These are phyloP conservation scores for Colletotrichum graminicola DNA, from an alignment of 2,329 filamentous ascomycete species.

Conservation along the genomic window DNA sequence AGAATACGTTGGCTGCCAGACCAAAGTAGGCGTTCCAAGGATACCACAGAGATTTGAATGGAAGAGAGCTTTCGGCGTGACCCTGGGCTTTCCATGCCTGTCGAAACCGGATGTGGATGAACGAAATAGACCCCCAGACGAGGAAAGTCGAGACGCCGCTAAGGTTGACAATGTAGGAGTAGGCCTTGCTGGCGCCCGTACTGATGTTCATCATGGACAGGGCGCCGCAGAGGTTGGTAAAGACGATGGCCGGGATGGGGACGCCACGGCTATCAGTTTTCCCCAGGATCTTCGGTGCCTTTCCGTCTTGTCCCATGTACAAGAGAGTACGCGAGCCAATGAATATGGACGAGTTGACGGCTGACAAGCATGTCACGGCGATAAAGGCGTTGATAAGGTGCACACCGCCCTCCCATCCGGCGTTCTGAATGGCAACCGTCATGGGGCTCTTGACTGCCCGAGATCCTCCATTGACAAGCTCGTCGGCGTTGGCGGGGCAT, in stretches of 20 bases:
- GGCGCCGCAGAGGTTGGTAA: constrained; percentile 78
- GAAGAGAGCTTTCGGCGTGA: constrained; percentile 64
- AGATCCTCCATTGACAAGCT: constrained; percentile 70
- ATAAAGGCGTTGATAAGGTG: constrained; percentile 85
- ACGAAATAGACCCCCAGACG: constrained; percentile 78
- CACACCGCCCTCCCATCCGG: constrained; percentile 78
- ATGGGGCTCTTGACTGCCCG: constrained; percentile 78
- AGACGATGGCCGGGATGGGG: constrained; percentile 70
- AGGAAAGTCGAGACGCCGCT: constrained; percentile 78
- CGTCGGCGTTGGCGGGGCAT: constrained; percentile 75
- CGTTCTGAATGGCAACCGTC: constrained; percentile 79
- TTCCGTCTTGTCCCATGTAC: constrained; percentile 80
- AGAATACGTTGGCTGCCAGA: constrained; percentile 67
- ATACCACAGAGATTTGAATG: constrained; percentile 67
- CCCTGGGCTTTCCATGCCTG: constrained; percentile 71
- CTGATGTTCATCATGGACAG: constrained; percentile 82
- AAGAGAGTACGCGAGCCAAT: constrained; percentile 81
- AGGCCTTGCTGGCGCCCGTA: constrained; percentile 74
- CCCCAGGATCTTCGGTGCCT: constrained; percentile 77
- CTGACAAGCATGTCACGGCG: constrained; percentile 77
- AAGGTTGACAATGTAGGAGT: constrained; percentile 77
- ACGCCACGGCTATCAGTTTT: constrained; percentile 75
- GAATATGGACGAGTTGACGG: constrained; percentile 82
- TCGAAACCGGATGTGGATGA: constrained; percentile 80
- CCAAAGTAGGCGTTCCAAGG: constrained; percentile 72